A percentile compares a stretch with the other conserved stretches of the same genome.
Evolutionary conservation across 176 grass and related monocot species (phyloP).

Genomic region (Aechmea fasciata): DNA sequence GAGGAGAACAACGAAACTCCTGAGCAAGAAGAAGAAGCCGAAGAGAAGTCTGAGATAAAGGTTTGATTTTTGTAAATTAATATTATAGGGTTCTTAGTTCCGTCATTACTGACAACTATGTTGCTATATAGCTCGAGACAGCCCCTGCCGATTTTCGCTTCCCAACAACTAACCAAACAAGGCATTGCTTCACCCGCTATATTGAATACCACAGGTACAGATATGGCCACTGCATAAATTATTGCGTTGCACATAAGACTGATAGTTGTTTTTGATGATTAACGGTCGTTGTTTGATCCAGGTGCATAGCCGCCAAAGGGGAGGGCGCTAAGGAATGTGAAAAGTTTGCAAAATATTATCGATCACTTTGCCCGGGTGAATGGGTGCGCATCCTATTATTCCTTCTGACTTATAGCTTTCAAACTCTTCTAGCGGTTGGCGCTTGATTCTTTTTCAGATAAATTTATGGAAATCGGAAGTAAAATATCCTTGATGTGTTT

Average conservation of each 20-base stretch:
- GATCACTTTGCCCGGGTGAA: slow-evolving; percentile 77
- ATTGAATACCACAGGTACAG: slow-evolving; percentile 82
- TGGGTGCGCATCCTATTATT: slow-evolving; percentile 43
- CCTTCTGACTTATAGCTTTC: neutral
- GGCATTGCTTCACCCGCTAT: slow-evolving; percentile 85
- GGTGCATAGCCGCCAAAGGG: slow-evolving; percentile 67
- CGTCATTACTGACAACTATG: slow-evolving; percentile 12
- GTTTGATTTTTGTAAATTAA: slow-evolving; percentile 22
- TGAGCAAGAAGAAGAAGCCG: slow-evolving; percentile 34
- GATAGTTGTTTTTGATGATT: neutral
- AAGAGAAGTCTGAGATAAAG: slow-evolving; percentile 56
- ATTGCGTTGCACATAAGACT: neutral
- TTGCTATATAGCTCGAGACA: slow-evolving; percentile 53
- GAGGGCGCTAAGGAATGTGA: slow-evolving; percentile 70
- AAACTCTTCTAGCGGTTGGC: neutral
- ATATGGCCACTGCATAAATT: neutral
- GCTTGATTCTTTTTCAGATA: no score
- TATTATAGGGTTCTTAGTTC: neutral
- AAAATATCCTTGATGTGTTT: no score
- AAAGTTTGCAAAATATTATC: slow-evolving; percentile 73
- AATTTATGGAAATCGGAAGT: no score
- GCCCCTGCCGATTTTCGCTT: slow-evolving; percentile 88
- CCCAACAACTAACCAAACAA: slow-evolving; percentile 82
- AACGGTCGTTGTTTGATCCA: slow-evolving; percentile 19
- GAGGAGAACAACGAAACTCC: slow-evolving; percentile 32